Base-by-base conservation (phyloP, 257 asterid genomes). In the Plantago ovata region DNA sequence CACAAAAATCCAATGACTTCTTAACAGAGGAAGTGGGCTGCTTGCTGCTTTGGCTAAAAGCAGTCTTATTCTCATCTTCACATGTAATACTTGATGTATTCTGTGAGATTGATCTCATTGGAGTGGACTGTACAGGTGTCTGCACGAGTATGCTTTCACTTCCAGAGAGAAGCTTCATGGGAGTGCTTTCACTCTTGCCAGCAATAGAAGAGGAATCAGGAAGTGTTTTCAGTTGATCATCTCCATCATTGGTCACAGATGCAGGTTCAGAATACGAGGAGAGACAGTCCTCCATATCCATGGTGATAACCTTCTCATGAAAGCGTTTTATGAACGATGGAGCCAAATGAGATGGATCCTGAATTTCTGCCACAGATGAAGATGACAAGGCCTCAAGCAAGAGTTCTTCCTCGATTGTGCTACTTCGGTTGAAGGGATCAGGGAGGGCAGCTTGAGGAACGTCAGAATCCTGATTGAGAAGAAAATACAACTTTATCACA, bases 381-480 rank as follows among this genome's bases (percentile, higher is more conserved):
- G 69, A 40, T 56, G 78, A 69, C 61, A 56, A 65, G 38, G 64
- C 64, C 49, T 64, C 44, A n/a, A 76, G 52, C 51, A 64, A 47
- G 47, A 64, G 61, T 58, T 72, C 72, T 57, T 61, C 70, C 46
- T 67, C 50, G 22, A 63, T 40, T 33, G 68, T 61, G 49, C 22
- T 64, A 59, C 63, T 70, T 65, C 63, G 68, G 82, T 64, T 67
- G 57, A 74, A 82, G 46, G 90, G 94, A 53, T 70, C 84, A 15
- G 94, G 96, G 22, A 90, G 72, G 66, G 52, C 61, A 52, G 98
- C 91, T 84, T 82, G 94, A 57, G 98, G 96, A 62, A 90, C 51
- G 61, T 83, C 84, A 63, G 63, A 64, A 18, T 39, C 82, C 95
- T 86, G 84, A 58, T 33, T 63, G 67, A 47, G 60, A 62, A 70